phyloP scores from a whole-genome alignment of 2,329 filamentous ascomycete species.

The Byssoonygena ceratinophila region DNA sequence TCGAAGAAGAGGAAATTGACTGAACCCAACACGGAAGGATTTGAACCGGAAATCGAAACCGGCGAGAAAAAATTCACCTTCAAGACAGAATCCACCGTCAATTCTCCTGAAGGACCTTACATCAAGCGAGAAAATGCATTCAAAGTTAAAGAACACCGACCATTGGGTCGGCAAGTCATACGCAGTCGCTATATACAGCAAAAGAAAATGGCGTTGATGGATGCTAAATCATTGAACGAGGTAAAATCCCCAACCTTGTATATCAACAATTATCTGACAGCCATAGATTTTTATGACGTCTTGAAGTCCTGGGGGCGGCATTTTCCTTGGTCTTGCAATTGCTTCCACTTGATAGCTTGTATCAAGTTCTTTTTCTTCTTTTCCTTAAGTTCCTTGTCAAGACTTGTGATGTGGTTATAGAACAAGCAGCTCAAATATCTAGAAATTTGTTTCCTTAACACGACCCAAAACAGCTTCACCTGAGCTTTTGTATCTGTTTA shows the following conservation, averaged over 20 bases:
- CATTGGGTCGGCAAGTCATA: conserved; percentile 58
- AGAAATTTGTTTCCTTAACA: neutral
- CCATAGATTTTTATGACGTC: conserved; percentile 30
- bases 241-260: conserved; percentile 36
- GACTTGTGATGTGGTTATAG: neutral
- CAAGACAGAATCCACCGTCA: neutral
- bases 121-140: conserved; percentile 38
- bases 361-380: neutral
- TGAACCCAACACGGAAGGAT: conserved; percentile 19
- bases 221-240: conserved; percentile 76
- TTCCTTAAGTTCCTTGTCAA: no score
- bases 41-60: neutral
- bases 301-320: conserved; percentile 1
- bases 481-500: no score
- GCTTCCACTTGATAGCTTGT: neutral
- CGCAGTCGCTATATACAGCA: conserved; percentile 76
- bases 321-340: neutral
- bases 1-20: conserved; percentile 19
- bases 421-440: neutral
- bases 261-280: neutral
- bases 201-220: conserved; percentile 72
- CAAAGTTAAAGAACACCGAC: conserved; percentile 34
- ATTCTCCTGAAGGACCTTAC: conserved; percentile 18
- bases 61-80: neutral
- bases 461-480: neutral